phyloP scores from a whole-genome alignment of 2,329 filamentous ascomycete species.

The Ophiocordyceps polyrhachis-furcata region DNA sequence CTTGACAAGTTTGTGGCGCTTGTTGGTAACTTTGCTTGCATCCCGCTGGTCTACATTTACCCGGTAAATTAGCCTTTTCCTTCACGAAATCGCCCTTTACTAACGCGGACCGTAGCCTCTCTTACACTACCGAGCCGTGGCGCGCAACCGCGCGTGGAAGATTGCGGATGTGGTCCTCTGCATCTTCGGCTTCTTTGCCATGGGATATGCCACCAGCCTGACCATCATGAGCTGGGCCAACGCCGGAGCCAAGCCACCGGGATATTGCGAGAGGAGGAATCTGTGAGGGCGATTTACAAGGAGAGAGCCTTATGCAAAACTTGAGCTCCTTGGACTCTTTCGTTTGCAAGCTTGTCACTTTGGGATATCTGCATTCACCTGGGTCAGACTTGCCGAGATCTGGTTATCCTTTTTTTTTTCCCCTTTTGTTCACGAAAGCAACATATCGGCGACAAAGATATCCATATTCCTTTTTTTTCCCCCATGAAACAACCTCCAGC shows the following conservation, averaged over 20 bases:
- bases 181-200: slow-evolving; percentile 67
- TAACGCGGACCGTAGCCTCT: slow-evolving; percentile 47
- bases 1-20: slow-evolving; percentile 94
- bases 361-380: not conserved
- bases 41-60: slow-evolving; percentile 93
- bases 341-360: not conserved
- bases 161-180: slow-evolving; percentile 57
- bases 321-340: not conserved
- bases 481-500: not conserved
- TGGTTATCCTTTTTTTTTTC: not conserved
- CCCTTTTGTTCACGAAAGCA: not conserved
- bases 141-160: slow-evolving; percentile 47
- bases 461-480: not conserved
- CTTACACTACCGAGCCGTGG: slow-evolving; percentile 70
- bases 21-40: slow-evolving; percentile 93
- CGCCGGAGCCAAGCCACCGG: slow-evolving; percentile 28
- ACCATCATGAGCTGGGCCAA: slow-evolving; percentile 76
- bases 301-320: not conserved
- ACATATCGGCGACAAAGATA: not conserved
- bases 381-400: not conserved
- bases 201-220: slow-evolving; percentile 78
- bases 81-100: slow-evolving; percentile 1
- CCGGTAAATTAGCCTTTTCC: slow-evolving; percentile 45
- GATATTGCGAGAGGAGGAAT: slow-evolving; percentile 31
- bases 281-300: slow-evolving; percentile 1